Evolutionary conservation across 2,329 filamentous ascomycete genomes (phyloP), one percentile per base, ranked within the genome.

Genomic region (Sarocladiaceae sp.): DNA sequence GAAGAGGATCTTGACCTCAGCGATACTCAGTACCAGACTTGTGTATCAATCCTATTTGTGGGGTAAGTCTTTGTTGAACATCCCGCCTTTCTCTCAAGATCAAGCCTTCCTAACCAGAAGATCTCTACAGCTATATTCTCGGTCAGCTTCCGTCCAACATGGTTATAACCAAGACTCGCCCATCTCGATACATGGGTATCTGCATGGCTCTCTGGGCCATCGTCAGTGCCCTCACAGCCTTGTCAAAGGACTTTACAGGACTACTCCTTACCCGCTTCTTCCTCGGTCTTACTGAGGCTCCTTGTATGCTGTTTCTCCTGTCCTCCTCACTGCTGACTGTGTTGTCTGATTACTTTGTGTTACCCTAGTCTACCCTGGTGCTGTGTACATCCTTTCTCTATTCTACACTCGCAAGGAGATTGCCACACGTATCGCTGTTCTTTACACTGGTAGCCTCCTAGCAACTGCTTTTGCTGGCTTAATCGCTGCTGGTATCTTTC

Each of bases 391-490:
- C 37, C 51, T 66, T 20, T 58, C 76, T 0, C 62, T 76, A 0
- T 80, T 79, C 55, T 88, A 89, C 59, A 87, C 82, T 0, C 74
- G 83, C 18, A 80, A 80, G 57, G 86, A 87, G 60, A 67, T 86
- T 0, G 81, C 77, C 2, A 71, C 84, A 15, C 73, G 83, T 15
- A 85, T 82, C 20, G 80, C 81, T 12, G 72, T 85, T 10, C 71
- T 71, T 0, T 71, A 77, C 53, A 81, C 82, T 0, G 86, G 83
- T 0, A 82, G 82, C 5, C 71, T 88, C 11, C 75, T 88, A 4
- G 83, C 82, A 0, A 84, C 84, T 1, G 84, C 85, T 0, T 88
- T 89, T 59, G 83, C 83, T 0, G 84, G 83, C 2, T 64, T 83
- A 2, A 78, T 84, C 29, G 76, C 78, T 0, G 79, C 78, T 0